Evolutionary conservation across 1,284 basidiomycete species (phyloP).

Genomic region (Leccinum subrobustum): DNA sequence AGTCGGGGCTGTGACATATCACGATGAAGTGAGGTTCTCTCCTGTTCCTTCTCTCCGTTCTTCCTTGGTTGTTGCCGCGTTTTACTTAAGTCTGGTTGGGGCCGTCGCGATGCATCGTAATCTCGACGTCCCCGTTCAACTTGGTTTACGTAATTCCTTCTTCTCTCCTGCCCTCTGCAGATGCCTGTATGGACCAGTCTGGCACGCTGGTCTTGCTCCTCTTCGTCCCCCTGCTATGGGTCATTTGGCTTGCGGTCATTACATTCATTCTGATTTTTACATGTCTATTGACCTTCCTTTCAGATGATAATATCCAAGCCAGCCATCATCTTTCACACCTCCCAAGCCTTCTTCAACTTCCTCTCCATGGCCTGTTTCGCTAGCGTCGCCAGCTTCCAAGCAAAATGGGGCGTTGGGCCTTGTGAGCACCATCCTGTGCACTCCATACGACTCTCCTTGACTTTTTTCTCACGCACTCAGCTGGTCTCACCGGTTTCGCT

Average conservation of each 20-base stretch:
- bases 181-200: conserved; percentile 42
- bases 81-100: conserved; percentile 11
- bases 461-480: conserved; percentile 38
- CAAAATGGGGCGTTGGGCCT: conserved; percentile 76
- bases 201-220: conserved; percentile 57
- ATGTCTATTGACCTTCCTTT: conserved; percentile 21
- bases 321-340: conserved; percentile 67
- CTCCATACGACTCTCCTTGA: conserved; percentile 8
- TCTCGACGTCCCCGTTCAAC: conserved; percentile 23
- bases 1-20: conserved; percentile 58
- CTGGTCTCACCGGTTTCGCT: conserved; percentile 83
- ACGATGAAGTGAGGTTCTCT: conserved; percentile 62
- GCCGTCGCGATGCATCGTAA: conserved; percentile 16
- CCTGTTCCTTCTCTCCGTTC: conserved; percentile 5
- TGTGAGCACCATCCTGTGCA: conserved; percentile 51
- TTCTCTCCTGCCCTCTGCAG: conserved; percentile 40
- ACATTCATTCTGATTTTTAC: conserved; percentile 11
- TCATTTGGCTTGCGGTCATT: conserved; percentile 66
- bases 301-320: conserved; percentile 86
- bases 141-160: conserved; percentile 54
- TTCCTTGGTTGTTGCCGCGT: conserved; percentile 10
- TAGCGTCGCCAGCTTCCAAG: conserved; percentile 83
- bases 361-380: conserved; percentile 87
- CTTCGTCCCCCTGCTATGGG: conserved; percentile 58
- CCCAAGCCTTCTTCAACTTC: conserved; percentile 86